A percentile compares a stretch with the other conserved stretches of the same genome.
phyloP scores from a whole-genome alignment of 2,329 filamentous ascomycete genomes.

The Aspergillus fructus region DNA sequence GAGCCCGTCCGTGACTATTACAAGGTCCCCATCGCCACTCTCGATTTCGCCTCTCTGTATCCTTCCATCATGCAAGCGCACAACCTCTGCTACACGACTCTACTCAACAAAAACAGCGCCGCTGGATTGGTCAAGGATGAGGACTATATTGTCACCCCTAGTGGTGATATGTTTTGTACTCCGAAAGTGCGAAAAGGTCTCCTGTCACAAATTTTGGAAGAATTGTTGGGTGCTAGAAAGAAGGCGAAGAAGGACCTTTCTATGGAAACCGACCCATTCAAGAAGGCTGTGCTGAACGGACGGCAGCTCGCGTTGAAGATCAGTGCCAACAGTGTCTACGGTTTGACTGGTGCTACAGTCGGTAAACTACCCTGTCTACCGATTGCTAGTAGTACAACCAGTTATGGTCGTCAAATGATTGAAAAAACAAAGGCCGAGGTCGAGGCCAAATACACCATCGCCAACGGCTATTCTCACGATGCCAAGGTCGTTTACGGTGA shows the following conservation, averaged over 20 bases:
- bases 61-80: constrained; percentile 99
- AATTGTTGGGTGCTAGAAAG: constrained; percentile 87
- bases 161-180: constrained; percentile 90
- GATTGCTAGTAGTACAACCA: constrained; percentile 95
- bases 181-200: constrained; percentile 85
- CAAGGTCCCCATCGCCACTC: constrained; percentile 88
- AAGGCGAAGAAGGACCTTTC: constrained; percentile 88
- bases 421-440: constrained; percentile 97
- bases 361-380: constrained; percentile 93
- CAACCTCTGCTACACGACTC: constrained; percentile 95
- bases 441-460: constrained; percentile 82
- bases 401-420: constrained; percentile 98
- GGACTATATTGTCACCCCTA: constrained; percentile 95
- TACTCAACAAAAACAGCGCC: constrained; percentile 75
- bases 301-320: constrained; percentile 94
- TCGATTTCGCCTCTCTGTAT: constrained; percentile 98
- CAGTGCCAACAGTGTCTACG: constrained; percentile 97
- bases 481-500: constrained; percentile 98
- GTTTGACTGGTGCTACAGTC: constrained; percentile 91
- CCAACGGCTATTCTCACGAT: constrained; percentile 91
- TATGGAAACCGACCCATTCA: constrained; percentile 89
- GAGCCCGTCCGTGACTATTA: constrained; percentile 93
- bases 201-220: constrained; percentile 91
- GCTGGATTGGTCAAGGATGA: constrained; percentile 82
- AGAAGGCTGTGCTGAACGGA: constrained; percentile 96